Evolutionary conservation across 208 protist genomes (phyloP).

Genomic region (Leishmania arabica): DNA sequence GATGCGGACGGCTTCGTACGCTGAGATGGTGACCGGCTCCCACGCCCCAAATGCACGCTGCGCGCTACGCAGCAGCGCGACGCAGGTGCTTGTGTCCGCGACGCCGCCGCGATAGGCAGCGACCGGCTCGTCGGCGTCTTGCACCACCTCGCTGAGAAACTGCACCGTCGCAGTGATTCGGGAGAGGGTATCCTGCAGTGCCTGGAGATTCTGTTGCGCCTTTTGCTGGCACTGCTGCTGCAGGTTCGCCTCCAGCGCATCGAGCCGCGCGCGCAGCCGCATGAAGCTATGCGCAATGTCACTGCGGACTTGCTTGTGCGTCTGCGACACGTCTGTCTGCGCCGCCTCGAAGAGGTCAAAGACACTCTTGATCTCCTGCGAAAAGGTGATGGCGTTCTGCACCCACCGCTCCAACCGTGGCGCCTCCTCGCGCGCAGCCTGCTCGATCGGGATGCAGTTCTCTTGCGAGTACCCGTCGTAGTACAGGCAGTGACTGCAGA

Average conservation of each 20-base stretch:
- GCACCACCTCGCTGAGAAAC: constrained; percentile 44
- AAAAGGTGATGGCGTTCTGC: constrained; percentile 62
- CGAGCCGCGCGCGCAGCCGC: constrained; percentile 39
- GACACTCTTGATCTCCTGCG: constrained; percentile 59
- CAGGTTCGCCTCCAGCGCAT: constrained; percentile 50
- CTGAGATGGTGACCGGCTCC: constrained; percentile 47
- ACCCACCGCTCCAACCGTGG: constrained; percentile 61
- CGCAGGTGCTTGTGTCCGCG: constrained; percentile 33
- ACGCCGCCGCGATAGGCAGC: constrained; percentile 39
- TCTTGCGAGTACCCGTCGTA: constrained; percentile 70
- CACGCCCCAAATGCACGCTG: constrained; percentile 65
- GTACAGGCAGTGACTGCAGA: constrained; percentile 83
- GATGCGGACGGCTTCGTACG: constrained; percentile 43
- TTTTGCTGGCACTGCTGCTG: constrained; percentile 36
- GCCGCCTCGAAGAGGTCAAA: constrained; percentile 59
- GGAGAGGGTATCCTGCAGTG: constrained; percentile 33
- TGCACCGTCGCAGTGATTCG: constrained; percentile 50
- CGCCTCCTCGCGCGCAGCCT: constrained; percentile 50
- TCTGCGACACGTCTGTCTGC: constrained; percentile 41
- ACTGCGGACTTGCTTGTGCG: constrained; percentile 31
- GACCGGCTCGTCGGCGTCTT: constrained; percentile 44
- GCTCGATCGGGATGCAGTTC: constrained; percentile 66
- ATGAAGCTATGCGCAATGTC: constrained; percentile 52
- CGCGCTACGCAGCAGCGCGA: constrained; percentile 44
- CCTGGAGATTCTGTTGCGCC: constrained; percentile 29